phyloP scores from a whole-genome alignment of 345 rosid species.

The Carallia pectinifolia region DNA sequence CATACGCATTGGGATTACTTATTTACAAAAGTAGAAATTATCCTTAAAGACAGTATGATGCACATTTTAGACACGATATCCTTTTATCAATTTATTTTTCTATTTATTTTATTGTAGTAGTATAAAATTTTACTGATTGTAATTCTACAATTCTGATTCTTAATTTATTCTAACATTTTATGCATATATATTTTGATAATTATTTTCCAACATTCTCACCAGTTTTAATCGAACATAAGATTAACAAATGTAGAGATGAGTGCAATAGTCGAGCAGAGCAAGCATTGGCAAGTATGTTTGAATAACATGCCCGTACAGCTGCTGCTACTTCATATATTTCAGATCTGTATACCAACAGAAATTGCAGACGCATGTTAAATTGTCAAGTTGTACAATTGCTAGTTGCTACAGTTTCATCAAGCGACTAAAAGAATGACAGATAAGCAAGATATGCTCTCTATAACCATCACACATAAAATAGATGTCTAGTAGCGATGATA shows the following conservation, averaged over 20 bases:
- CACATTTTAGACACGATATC: no score
- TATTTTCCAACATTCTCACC: no score
- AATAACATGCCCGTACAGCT: neutral
- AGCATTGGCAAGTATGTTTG: neutral
- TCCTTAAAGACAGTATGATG: no score
- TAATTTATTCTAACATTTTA: no score
- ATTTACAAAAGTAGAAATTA: no score
- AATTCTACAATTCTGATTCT: no score
- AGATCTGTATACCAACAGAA: neutral
- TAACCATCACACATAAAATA: neutral
- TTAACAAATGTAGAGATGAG: neutral
- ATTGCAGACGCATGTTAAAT: neutral
- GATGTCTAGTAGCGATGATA: neutral
- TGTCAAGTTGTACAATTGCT: neutral
- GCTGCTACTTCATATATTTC: neutral
- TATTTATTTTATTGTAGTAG: no score
- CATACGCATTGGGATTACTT: no score
- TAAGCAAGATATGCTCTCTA: neutral
- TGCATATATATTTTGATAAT: no score
- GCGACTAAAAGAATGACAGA: neutral
- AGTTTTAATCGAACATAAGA: no score
- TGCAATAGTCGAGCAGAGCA: neutral
- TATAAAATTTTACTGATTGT: no score
- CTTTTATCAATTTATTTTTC: no score
- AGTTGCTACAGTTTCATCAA: neutral